Base-by-base conservation (phyloP, 23 red algal genomes). In the Gracilaria vermiculophylla region DNA sequence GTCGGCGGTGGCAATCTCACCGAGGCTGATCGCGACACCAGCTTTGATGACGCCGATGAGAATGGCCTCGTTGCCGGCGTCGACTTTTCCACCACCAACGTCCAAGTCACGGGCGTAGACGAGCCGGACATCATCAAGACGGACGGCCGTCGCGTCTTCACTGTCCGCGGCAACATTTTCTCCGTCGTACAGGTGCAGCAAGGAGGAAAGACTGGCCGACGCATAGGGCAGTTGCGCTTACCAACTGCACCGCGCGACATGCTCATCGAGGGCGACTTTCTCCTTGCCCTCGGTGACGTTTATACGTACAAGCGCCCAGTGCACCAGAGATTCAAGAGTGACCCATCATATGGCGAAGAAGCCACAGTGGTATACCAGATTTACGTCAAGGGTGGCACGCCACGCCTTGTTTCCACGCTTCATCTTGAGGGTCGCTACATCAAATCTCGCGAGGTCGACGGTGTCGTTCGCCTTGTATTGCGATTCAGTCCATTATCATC, bases 261-360 rank as follows among this genome's bases (percentile, higher is more conserved):
- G 74, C 88, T 91, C n/a, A 81, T 91, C 32, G 35, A 91, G 62
- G 88, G 88, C 13, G 88, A 91, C 36, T 82, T 52, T 33, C n/a
- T 91, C 43, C 88, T 91, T 48, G 88, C 67, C 21, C 78, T 91
- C 67, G 88, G 88, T 16, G 23, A 75, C 20, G 76, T 58, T 34
- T 53, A 73, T 76, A 42, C 52, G 40, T 81, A 82, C 33, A 87
- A 28, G 42, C 83, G 83, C 20, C 83, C 83, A 10, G 62, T 55
- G 28, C 66, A 87, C 32, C 65, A 37, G 16, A 43, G 83, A 1
- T 87, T 61, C 51, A 54, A 76, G 1, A 57, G 13, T 44, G 83
- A 87, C 55, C 48, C 83, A 27, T 87, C 83, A 24, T 73, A 73
- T 73, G 67, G 62, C 55, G 62, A 87, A 41, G 41, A 37, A 32